phyloP scores from a whole-genome alignment of 108 stramenopile genomes.

The Cylindrotheca fusiformis region DNA sequence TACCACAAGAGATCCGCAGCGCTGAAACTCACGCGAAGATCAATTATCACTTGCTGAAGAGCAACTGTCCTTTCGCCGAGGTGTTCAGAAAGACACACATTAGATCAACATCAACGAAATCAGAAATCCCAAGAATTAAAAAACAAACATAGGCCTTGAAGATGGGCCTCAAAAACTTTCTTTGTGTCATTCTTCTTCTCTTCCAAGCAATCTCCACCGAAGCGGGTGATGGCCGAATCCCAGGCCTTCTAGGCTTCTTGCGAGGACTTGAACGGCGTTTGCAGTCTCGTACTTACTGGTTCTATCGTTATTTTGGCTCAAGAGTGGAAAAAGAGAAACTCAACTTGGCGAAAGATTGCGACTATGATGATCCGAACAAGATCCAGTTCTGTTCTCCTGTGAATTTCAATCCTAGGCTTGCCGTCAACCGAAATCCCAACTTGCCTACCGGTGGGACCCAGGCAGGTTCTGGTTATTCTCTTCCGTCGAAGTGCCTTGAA shows the following conservation, averaged over 20 bases:
- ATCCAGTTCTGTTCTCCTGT: constrained; percentile 19
- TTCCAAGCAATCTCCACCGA: not conserved
- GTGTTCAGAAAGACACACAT: no score
- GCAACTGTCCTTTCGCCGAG: no score
- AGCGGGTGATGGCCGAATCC: constrained; percentile 3
- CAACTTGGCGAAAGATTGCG: constrained; percentile 9
- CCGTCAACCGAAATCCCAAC: constrained; percentile 12
- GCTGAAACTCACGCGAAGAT: no score
- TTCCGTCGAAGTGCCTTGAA: constrained; percentile 25
- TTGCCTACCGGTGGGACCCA: no score
- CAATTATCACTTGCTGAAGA: no score
- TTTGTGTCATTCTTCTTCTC: constrained; percentile 11
- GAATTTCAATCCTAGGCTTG: no score
- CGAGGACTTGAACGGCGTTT: constrained; percentile 10
- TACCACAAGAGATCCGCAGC: no score
- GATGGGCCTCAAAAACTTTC: no score
- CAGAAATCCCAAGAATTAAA: no score
- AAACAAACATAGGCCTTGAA: no score
- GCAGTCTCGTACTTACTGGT: constrained; percentile 19
- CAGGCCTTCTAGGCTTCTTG: constrained; percentile 25
- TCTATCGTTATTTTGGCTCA: constrained; percentile 30
- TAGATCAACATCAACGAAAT: no score
- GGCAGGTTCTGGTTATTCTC: not conserved
- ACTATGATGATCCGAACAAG: constrained; percentile 25
- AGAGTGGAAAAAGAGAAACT: constrained; percentile 18